Conservation (phyloP, 352 stramenopile genomes). For the Pythium insidiosum region DNA sequence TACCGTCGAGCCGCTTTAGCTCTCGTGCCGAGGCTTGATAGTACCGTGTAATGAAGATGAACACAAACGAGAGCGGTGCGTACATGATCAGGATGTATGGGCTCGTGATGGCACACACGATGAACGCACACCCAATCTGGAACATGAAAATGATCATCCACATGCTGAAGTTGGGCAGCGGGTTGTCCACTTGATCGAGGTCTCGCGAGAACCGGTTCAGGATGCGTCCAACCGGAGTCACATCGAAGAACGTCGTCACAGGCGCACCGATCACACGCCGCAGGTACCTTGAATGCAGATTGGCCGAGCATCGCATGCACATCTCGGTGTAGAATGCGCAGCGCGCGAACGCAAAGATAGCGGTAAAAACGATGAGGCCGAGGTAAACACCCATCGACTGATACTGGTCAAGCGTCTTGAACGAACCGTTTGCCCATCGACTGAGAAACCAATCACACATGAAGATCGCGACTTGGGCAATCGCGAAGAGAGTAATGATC, state of each 20-base stretch:
- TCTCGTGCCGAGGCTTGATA: constrained; percentile 67
- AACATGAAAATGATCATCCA: no score
- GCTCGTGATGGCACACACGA: constrained; percentile 35
- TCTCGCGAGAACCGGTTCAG: constrained; percentile 7
- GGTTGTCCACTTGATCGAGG: constrained; percentile 13
- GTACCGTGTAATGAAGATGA: constrained; percentile 53
- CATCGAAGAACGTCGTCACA: constrained; percentile 26
- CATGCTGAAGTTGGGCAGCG: constrained; percentile 10
- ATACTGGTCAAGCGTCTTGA: constrained; percentile 20
- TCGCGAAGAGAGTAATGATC: constrained; percentile 25
- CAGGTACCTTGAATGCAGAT: constrained; percentile 35
- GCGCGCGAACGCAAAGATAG: constrained; percentile 27
- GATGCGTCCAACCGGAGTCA: no score
- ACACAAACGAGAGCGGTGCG: constrained; percentile 24
- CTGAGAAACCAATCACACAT: constrained; percentile 48
- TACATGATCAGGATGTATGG: constrained; percentile 50
- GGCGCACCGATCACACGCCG: constrained; percentile 24
- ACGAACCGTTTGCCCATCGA: constrained; percentile 27
- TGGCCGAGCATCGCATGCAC: constrained; percentile 33
- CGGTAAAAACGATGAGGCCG: constrained; percentile 20
- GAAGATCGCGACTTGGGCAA: constrained; percentile 35
- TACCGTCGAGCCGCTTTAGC: constrained; percentile 89
- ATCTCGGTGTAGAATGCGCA: constrained; percentile 38
- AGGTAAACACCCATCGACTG: constrained; percentile 29
- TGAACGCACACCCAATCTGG: background rate